Conservation (phyloP, 441 rosid species). For the Erodium trifolium region DNA sequence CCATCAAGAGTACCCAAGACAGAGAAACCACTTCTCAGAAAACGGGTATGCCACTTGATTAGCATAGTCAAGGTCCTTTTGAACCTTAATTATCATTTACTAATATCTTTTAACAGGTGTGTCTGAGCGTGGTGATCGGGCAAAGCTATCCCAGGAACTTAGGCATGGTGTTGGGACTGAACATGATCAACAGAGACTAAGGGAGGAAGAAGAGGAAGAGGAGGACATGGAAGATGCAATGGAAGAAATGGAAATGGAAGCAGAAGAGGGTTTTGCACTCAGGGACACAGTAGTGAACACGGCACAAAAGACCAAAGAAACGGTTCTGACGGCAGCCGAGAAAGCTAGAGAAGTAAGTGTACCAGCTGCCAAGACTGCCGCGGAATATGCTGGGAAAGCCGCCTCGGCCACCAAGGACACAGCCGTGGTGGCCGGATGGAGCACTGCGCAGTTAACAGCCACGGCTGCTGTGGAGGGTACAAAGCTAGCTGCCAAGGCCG, state of each 20-base stretch:
- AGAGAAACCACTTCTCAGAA: not conserved
- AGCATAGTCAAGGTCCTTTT: no score
- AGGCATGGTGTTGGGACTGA: not conserved
- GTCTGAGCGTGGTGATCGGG: not conserved
- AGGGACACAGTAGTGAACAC: not conserved
- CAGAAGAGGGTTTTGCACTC: not conserved
- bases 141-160: not conserved
- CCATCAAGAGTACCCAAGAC: not conserved
- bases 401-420: not conserved
- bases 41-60: not conserved
- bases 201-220: not conserved
- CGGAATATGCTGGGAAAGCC: not conserved
- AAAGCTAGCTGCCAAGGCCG: not conserved
- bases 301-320: not conserved
- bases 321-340: not conserved
- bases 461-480: constrained; percentile 1
- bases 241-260: not conserved
- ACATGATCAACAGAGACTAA: no score
- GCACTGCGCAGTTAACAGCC: not conserved
- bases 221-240: not conserved
- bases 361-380: not conserved
- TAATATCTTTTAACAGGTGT: not conserved
- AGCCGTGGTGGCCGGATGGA: not conserved
- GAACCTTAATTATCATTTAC: not conserved
- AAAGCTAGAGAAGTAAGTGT: not conserved